A percentile compares a stretch with the other conserved stretches of the same genome.
Evolutionary conservation across 1,284 basidiomycete species (phyloP).

Genomic region (Sphaerobolus stellatus): DNA sequence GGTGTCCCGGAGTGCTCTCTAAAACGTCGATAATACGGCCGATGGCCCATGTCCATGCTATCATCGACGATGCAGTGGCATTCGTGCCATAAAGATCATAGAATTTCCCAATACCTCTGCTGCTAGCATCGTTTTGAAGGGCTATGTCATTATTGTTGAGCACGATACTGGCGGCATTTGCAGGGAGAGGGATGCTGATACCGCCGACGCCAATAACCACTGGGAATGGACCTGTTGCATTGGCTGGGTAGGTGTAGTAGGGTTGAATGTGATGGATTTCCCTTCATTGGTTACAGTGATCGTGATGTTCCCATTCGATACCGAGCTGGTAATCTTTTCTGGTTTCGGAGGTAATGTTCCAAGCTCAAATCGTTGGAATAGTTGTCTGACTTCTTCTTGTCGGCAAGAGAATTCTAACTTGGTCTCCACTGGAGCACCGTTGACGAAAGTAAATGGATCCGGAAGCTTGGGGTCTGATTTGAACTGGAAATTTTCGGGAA

Average conservation of each 20-base stretch:
- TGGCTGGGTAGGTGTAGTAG: slow-evolving; percentile 40
- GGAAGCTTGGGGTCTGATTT: slow-evolving; percentile 33
- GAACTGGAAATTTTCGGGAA: not conserved
- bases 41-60: slow-evolving; percentile 52
- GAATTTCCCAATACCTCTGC: slow-evolving; percentile 54
- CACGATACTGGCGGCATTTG: slow-evolving; percentile 46
- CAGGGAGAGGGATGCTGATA: slow-evolving; percentile 47
- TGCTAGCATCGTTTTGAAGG: slow-evolving; percentile 39
- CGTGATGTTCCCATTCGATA: slow-evolving; percentile 31
- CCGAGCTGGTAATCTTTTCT: slow-evolving; percentile 37
- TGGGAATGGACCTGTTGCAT: slow-evolving; percentile 48
- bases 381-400: slow-evolving; percentile 43
- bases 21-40: slow-evolving; percentile 55
- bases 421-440: slow-evolving; percentile 39
- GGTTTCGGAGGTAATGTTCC: slow-evolving; percentile 47
- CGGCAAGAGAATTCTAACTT: slow-evolving; percentile 50
- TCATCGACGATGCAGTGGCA: slow-evolving; percentile 39
- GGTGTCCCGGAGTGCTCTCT: slow-evolving; percentile 38
- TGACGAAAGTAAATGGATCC: slow-evolving; percentile 50
- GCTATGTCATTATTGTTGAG: slow-evolving; percentile 54
- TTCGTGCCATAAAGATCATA: slow-evolving; percentile 47
- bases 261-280: slow-evolving; percentile 46
- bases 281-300: slow-evolving; percentile 43
- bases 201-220: slow-evolving; percentile 53
- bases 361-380: slow-evolving; percentile 50